These are phyloP conservation scores for Darksidea phi DNA, from an alignment of 495 filamentous ascomycete species.

Conservation along the genomic window DNA sequence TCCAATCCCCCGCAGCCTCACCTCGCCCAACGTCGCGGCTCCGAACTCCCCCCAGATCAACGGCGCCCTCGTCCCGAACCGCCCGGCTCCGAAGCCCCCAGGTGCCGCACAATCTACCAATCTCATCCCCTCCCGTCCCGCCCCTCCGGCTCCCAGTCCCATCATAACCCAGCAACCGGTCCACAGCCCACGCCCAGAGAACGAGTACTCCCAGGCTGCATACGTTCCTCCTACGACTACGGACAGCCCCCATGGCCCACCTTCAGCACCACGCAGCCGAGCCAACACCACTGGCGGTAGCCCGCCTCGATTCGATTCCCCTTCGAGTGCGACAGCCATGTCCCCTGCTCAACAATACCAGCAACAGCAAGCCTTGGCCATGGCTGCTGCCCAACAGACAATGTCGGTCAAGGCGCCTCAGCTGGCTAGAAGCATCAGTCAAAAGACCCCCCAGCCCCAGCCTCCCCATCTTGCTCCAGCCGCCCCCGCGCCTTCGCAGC, in stretches of 20 bases:
- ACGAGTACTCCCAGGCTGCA: constrained; percentile 38
- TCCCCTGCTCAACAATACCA: constrained; percentile 63
- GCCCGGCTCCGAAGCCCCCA: constrained; percentile 68
- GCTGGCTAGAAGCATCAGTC: constrained; percentile 64
- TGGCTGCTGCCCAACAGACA: constrained; percentile 72
- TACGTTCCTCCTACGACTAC: constrained; percentile 44
- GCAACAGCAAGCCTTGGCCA: constrained; percentile 79
- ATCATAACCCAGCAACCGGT: constrained; percentile 23
- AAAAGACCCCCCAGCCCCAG: constrained; percentile 47
- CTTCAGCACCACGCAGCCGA: constrained; percentile 48
- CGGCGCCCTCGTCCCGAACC: constrained; percentile 58
- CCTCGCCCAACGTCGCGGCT: constrained; percentile 35
- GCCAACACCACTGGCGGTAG: constrained; percentile 43
- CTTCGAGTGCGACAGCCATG: constrained; percentile 39
- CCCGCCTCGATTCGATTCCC: constrained; percentile 33
- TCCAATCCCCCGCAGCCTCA: constrained; percentile 70
- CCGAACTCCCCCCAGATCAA: constrained; percentile 57
- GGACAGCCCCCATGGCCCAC: constrained; percentile 42
- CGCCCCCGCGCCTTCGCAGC: constrained; percentile 47
- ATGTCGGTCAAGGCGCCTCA: constrained; percentile 47
- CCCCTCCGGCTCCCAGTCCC: constrained; percentile 44
- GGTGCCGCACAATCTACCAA: constrained; percentile 33
- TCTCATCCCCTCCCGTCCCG: constrained; percentile 46
- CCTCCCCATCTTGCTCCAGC: constrained; percentile 38
- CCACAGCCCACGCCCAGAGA: constrained; percentile 28